Conservation (phyloP, 2,329 filamentous ascomycete species). For the Corynespora cassiicola region DNA sequence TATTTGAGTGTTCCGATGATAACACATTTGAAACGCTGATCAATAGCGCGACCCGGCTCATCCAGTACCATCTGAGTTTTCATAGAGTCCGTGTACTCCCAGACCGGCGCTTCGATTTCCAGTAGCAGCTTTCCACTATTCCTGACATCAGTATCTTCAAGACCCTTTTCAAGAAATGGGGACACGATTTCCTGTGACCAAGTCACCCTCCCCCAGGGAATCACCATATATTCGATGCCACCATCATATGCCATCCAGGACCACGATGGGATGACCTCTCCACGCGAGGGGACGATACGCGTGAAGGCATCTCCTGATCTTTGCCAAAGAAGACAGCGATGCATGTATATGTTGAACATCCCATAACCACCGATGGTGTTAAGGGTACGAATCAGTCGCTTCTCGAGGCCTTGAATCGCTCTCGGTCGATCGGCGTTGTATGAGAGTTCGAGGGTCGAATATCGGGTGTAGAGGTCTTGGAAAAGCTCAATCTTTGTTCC, state of each 20-base stretch:
- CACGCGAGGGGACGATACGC: background rate
- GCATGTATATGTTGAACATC: constrained; percentile 32
- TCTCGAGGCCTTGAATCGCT: constrained; percentile 38
- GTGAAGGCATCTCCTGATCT: constrained; percentile 4
- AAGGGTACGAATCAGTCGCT: constrained; percentile 27
- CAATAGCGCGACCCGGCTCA: too few relatives aligned
- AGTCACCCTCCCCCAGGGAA: too few relatives aligned
- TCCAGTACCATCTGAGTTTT: too few relatives aligned
- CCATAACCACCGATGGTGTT: constrained; percentile 31
- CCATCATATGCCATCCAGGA: constrained; percentile 27
- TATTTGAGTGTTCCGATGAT: too few relatives aligned
- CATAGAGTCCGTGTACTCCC: too few relatives aligned
- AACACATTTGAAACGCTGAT: too few relatives aligned
- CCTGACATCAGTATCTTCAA: too few relatives aligned
- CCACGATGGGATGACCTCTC: constrained; percentile 10
- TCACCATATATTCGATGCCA: constrained; percentile 20
- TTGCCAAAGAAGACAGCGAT: constrained; percentile 35
- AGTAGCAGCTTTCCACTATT: too few relatives aligned
- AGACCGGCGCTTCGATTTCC: too few relatives aligned
- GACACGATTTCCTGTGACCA: too few relatives aligned
- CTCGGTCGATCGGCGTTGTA: constrained; percentile 27
- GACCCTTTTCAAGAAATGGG: too few relatives aligned
- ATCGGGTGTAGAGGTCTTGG: constrained; percentile 26
- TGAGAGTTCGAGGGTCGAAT: constrained; percentile 31
- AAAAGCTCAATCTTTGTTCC: constrained; percentile 19